These are phyloP conservation scores for Phytopythium kandeliae DNA, from an alignment of 352 stramenopile genomes.

Conservation along the genomic window DNA sequence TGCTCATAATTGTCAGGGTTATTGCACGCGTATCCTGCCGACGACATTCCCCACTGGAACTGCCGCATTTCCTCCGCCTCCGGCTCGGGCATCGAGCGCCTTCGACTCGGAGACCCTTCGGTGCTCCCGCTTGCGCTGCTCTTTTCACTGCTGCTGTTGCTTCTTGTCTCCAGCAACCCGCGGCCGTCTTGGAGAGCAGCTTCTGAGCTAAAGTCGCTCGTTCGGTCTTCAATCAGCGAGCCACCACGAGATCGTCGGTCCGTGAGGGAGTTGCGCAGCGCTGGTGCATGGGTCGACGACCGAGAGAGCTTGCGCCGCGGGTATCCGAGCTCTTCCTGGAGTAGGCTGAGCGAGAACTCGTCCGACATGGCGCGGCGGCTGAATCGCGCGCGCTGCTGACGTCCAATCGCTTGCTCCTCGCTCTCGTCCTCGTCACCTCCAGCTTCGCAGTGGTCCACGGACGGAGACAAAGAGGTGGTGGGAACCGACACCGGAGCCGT, in stretches of 20 bases:
- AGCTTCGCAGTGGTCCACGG: background rate
- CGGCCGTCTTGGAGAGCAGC: background rate
- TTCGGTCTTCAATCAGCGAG: slow-evolving; percentile 27
- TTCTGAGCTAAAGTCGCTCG: background rate
- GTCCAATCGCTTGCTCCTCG: slow-evolving; percentile 18
- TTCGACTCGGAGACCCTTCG: slow-evolving; percentile 10
- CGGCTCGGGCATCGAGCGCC: slow-evolving; percentile 20
- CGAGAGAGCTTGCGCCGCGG: slow-evolving; percentile 26
- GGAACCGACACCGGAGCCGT: slow-evolving; percentile 2
- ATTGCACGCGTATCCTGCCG: background rate
- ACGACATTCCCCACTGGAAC: slow-evolving; percentile 4
- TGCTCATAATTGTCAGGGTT: slow-evolving; percentile 3
- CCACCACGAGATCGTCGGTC: slow-evolving; percentile 26
- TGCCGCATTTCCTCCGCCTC: slow-evolving; percentile 20
- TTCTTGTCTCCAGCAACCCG: slow-evolving; percentile 11
- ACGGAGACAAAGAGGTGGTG: background rate
- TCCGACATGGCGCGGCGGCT: slow-evolving; percentile 54
- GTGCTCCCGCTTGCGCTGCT: slow-evolving; percentile 13
- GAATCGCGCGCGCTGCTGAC: slow-evolving; percentile 15
- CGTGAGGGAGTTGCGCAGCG: background rate
- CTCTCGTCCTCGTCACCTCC: slow-evolving; percentile 15
- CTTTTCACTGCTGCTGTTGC: slow-evolving; percentile 19
- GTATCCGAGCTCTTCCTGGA: slow-evolving; percentile 78
- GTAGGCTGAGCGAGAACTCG: slow-evolving; percentile 45
- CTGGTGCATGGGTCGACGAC: slow-evolving; percentile 1